phyloP scores from a whole-genome alignment of 208 protist species.

The Leishmania tropica region DNA sequence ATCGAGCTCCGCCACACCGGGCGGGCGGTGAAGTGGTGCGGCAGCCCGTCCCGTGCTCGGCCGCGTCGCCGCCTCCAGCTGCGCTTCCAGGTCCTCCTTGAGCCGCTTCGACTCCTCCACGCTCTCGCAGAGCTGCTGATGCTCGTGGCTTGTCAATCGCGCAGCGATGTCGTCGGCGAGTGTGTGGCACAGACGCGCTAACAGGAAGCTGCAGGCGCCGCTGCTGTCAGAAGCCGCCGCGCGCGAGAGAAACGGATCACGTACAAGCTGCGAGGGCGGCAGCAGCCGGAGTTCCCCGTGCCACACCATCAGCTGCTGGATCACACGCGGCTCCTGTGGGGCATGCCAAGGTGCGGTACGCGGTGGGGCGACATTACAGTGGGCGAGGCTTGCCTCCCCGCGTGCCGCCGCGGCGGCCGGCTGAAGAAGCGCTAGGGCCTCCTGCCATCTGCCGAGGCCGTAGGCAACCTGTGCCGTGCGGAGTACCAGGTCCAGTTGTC shows the following conservation, averaged over 20 bases:
- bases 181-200: constrained; percentile 65
- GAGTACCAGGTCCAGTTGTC: constrained; percentile 21
- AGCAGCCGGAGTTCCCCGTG: constrained; percentile 42
- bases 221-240: constrained; percentile 46
- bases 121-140: constrained; percentile 46
- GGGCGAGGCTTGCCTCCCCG: not conserved
- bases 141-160: constrained; percentile 54
- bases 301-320: constrained; percentile 71
- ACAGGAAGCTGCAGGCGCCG: constrained; percentile 59
- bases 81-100: constrained; percentile 37
- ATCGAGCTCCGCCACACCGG: not conserved
- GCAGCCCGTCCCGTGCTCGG: not conserved
- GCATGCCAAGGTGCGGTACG: not conserved
- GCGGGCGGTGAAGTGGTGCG: not conserved
- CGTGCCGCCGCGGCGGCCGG: not conserved
- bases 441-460: constrained; percentile 24
- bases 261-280: constrained; percentile 73
- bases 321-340: constrained; percentile 37
- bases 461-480: constrained; percentile 38
- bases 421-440: constrained; percentile 39
- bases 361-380: not conserved
- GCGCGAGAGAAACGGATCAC: constrained; percentile 62
- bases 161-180: constrained; percentile 57
- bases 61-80: constrained; percentile 23
- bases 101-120: constrained; percentile 41